Evolutionary conservation across 306 rosid species (phyloP), one percentile per base, ranked within the genome.

Genomic region (Canavalia gladiata): DNA sequence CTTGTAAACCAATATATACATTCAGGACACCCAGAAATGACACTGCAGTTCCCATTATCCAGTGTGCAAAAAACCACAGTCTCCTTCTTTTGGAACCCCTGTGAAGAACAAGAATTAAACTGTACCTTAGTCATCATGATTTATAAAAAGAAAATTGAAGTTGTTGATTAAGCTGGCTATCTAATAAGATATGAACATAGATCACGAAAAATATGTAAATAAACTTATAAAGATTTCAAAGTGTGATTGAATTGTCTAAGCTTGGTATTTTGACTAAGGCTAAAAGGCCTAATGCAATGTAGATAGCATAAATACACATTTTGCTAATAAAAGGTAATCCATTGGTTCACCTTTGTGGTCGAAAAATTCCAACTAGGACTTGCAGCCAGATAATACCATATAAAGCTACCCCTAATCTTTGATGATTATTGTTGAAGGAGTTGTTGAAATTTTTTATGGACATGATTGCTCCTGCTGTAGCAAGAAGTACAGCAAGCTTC

Each of bases 311-410:
- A 11, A 39, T 8, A 37, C 49, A 39, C 29, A n/a, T 56, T 69
- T 68, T 79, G 25, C 42, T 5, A 67, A 79, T 67, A 68, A 57
- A 42, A 57, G 34, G 46, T 25, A 29, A 46, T 11, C 33, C 76
- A 13, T 0, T 69, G 46, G 13, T 47, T 77, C 84, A 93, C 97
- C 94, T 91, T 10, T 72, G 72, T 51, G 97, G 94, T 83, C 96
- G 64, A 52, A 87, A 62, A 80, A 93, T 30, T 12, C 97, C 97
- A 51, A 86, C 81, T n/a, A 90, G 54, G 43, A 82, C 83, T 77
- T 91, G 97, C 75, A 91, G 75, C 97, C 94, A 93, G 60, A 93
- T 85, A 52, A 88, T 76, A n/a, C 93, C 94, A 87, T 93, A 91
- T 25, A 91, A 88, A 78, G 86, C 88, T 34, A 90, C 72, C 56